Evolutionary conservation across 2,329 filamentous ascomycete genomes (phyloP).

Genomic region (Diaporthe sp.): DNA sequence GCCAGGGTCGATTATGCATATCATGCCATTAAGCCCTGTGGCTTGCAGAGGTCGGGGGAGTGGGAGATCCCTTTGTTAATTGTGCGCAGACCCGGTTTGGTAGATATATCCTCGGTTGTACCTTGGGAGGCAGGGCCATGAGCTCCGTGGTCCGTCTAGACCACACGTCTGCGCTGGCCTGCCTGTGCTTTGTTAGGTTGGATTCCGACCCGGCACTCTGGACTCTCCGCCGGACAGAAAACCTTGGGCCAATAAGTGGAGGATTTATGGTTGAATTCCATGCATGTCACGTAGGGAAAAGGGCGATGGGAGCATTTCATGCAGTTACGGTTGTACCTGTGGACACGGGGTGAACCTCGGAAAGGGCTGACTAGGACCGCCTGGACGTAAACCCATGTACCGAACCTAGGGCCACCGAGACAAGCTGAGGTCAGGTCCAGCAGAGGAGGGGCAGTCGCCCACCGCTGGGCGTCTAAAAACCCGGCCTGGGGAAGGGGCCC

Average conservation of each 20-base stretch:
- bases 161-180: not conserved
- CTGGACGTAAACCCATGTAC: not conserved
- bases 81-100: not conserved
- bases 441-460: conserved; percentile 25
- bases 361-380: conserved; percentile 11
- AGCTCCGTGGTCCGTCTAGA: not conserved
- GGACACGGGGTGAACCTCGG: conserved; percentile 1
- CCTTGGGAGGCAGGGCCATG: not conserved
- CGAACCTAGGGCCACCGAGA: conserved; percentile 10
- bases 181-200: conserved; percentile 3
- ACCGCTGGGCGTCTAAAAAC: conserved; percentile 33
- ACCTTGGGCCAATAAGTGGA: conserved; percentile 24
- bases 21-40: conserved; percentile 17
- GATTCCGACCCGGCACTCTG: conserved; percentile 19
- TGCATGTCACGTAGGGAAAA: conserved; percentile 9
- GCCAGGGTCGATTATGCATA: conserved; percentile 24
- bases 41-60: not conserved
- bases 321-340: conserved; percentile 23
- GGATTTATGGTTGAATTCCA: not conserved
- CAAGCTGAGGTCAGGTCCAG: conserved; percentile 13
- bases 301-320: conserved; percentile 13
- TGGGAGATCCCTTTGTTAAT: not conserved
- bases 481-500: conserved; percentile 24
- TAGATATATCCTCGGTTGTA: conserved; percentile 13
- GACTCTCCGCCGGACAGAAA: not conserved